Evolutionary conservation across 2,329 filamentous ascomycete genomes (phyloP), one percentile per base, ranked within the genome.

Genomic region (Exophiala xenobiotica): DNA sequence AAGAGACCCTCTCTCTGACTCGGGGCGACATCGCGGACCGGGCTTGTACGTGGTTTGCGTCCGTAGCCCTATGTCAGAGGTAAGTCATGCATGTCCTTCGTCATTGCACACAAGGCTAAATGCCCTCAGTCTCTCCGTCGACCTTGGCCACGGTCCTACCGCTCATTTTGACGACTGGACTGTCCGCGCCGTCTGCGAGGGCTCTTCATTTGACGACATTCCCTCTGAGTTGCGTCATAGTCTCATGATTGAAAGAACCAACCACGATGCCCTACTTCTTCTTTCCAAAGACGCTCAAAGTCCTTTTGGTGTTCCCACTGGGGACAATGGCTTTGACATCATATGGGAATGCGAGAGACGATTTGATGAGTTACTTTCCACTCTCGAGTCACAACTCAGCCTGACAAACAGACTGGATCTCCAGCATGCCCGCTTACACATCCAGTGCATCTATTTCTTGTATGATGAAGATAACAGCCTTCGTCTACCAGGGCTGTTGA

Each of bases 181-280:
- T 27, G 38, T 46, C 12, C 44, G 44, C 8, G 24, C 11, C 7
- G 44, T 19, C 20, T 46, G 44, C 19, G 27, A 14, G 3, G 3
- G 11, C 31, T 38, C 20, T 14, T 23, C 9, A 9, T 16, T 31
- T 4, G 44, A 14, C 22, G 31, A 18, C 12, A 24, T 46, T 11
- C 44, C 44, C 11, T 3, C 38, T 14, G n/a, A 46, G 44, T 12
- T 46, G 18, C 29, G 22, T 12, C 44, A 46, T 24, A 46, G 20
- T 38, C 44, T 46, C 29, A 46, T 46, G 16, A 46, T 46, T 38
- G 29, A 46, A n/a, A 20, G 22, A 14, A 12, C 6, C 44, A 46
- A 11, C 12, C 8, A 38, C 44, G 44, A 46, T 2, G 44, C 29
- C 37, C 16, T 46, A 31, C 37, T 29, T 11, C 38, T 31, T 14